Conservation (phyloP, 1,139 yeast species). For the Debaryomycetaceae sp. region DNA sequence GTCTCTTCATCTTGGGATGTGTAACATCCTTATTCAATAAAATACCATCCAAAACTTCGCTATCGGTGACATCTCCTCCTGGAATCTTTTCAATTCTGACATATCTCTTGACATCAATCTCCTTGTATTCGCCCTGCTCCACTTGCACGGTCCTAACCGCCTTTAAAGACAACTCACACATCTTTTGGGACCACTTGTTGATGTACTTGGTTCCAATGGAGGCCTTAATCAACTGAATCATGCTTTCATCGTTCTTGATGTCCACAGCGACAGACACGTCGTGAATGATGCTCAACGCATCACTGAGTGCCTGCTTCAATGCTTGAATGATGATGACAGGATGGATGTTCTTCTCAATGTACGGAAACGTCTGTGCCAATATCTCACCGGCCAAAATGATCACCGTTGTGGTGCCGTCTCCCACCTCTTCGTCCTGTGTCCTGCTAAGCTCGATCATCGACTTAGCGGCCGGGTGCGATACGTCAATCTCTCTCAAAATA, state of each 20-base stretch:
- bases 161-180: conserved; percentile 84
- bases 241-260: conserved; percentile 75
- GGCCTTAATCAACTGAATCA: conserved; percentile 82
- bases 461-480: conserved; percentile 97
- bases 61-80: conserved; percentile 93
- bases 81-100: conserved; percentile 94
- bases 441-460: conserved; percentile 96
- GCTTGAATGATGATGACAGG: conserved; percentile 97
- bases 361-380: conserved; percentile 91
- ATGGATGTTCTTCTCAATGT: conserved; percentile 89
- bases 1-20: conserved; percentile 95
- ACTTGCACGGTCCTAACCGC: conserved; percentile 84
- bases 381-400: conserved; percentile 95
- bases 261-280: conserved; percentile 85
- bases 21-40: conserved; percentile 94
- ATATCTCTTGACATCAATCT: conserved; percentile 90
- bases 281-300: conserved; percentile 86
- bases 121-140: conserved; percentile 68
- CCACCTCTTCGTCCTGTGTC: conserved; percentile 99
- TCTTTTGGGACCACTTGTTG: conserved; percentile 83
- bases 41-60: conserved; percentile 85
- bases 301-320: conserved; percentile 83
- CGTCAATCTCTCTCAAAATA: conserved; percentile 82
- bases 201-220: conserved; percentile 96
- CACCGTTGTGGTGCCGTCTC: conserved; percentile 97